These are phyloP conservation scores for Phytophthora palmivora DNA, from an alignment of 352 stramenopile species.

Conservation along the genomic window DNA sequence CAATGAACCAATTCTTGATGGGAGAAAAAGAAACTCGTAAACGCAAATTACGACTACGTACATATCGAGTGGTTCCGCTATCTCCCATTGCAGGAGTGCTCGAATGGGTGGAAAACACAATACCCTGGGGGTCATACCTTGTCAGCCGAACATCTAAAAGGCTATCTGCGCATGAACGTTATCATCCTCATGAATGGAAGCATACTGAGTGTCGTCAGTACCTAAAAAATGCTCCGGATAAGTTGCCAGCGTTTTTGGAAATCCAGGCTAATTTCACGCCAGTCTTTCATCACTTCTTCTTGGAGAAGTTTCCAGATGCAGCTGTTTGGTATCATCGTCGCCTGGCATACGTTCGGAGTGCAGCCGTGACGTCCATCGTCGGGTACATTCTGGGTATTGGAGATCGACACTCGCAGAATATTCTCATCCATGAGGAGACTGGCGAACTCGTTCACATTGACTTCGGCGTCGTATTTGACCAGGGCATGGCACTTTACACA, in stretches of 20 bases:
- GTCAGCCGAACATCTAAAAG: constrained; percentile 55
- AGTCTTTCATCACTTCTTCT: constrained; percentile 98
- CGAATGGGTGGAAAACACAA: constrained; percentile 98
- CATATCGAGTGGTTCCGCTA: constrained; percentile 95
- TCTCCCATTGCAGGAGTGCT: constrained; percentile 95
- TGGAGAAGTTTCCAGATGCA: constrained; percentile 96
- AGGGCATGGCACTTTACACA: constrained; percentile 93
- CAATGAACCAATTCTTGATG: constrained; percentile 89
- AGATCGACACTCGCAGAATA: constrained; percentile 99
- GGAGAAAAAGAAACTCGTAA: constrained; percentile 68
- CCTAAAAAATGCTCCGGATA: constrained; percentile 81
- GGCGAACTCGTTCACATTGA: constrained; percentile 99
- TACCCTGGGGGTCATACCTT: constrained; percentile 95
- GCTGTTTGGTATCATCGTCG: constrained; percentile 95
- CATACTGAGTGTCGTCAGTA: constrained; percentile 78
- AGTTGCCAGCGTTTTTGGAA: constrained; percentile 85
- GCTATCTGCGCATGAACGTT: constrained; percentile 92
- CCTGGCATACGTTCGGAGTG: constrained; percentile 95
- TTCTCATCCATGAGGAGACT: constrained; percentile 97
- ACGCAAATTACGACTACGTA: constrained; percentile 91
- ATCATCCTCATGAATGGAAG: constrained; percentile 96
- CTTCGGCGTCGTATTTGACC: constrained; percentile 99
- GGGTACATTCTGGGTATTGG: constrained; percentile 97
- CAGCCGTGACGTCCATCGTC: constrained; percentile 98
- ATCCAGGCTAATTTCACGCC: constrained; percentile 97